Conservation (phyloP, 2,329 filamentous ascomycete genomes). For the Aspergillus sp. region DNA sequence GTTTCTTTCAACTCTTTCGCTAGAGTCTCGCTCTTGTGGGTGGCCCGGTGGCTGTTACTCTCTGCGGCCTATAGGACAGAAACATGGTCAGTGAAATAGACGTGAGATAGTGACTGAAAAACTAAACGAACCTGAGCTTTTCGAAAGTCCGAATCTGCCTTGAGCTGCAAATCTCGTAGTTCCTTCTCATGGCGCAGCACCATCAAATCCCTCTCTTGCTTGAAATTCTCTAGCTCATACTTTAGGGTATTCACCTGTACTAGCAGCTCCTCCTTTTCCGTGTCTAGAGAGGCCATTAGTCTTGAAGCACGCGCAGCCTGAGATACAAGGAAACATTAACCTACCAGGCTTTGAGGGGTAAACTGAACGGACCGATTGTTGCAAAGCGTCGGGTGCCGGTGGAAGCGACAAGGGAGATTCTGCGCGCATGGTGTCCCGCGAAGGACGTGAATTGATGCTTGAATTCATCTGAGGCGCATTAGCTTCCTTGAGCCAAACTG, state of each 20-base stretch:
- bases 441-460: slow-evolving; percentile 53
- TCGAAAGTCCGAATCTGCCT: slow-evolving; percentile 83
- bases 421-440: slow-evolving; percentile 60
- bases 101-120: not conserved
- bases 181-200: slow-evolving; percentile 80
- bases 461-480: slow-evolving; percentile 35
- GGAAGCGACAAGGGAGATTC: slow-evolving; percentile 45
- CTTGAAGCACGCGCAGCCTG: not conserved
- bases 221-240: slow-evolving; percentile 83
- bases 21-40: slow-evolving; percentile 57
- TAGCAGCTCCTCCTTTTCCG: slow-evolving; percentile 73
- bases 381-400: slow-evolving; percentile 35
- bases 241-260: slow-evolving; percentile 84
- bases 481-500: slow-evolving; percentile 5
- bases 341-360: slow-evolving; percentile 42
- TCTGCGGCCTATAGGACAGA: slow-evolving; percentile 50
- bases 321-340: slow-evolving; percentile 3
- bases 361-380: slow-evolving; percentile 39
- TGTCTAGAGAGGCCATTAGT: slow-evolving; percentile 32
- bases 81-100: not conserved
- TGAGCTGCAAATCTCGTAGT: slow-evolving; percentile 73
- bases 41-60: slow-evolving; percentile 51
- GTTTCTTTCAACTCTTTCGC: slow-evolving; percentile 57
- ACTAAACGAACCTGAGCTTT: slow-evolving; percentile 53
- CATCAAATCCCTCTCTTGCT: slow-evolving; percentile 82